phyloP scores from a whole-genome alignment of 306 rosid species.

The Urtica urens region DNA sequence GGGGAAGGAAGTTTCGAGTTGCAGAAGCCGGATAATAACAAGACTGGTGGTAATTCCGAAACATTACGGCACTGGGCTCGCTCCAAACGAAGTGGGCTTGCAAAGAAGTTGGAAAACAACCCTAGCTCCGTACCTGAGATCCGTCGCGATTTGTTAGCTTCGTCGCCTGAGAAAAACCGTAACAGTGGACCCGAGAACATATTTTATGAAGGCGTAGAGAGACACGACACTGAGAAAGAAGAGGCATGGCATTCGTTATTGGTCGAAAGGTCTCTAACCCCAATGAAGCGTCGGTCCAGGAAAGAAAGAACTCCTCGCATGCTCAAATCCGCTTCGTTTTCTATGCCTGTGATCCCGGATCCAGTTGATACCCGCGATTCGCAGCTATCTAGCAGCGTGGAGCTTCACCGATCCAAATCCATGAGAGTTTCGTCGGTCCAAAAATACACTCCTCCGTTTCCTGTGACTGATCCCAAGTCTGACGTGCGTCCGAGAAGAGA shows the following conservation, averaged over 20 bases:
- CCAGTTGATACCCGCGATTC: conserved; percentile 9
- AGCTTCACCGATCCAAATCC: conserved; percentile 12
- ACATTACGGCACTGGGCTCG: conserved; percentile 34
- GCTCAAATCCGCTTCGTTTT: conserved; percentile 4
- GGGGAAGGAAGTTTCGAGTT: conserved; percentile 16
- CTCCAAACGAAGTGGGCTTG: conserved; percentile 39
- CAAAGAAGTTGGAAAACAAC: conserved; percentile 27
- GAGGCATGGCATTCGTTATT: conserved; percentile 8
- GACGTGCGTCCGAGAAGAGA: too few species aligned
- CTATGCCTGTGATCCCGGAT: conserved; percentile 1
- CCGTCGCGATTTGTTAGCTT: conserved; percentile 14
- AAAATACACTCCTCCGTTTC: too few species aligned
- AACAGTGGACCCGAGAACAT: conserved; percentile 13
- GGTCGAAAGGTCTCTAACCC: conserved; percentile 14
- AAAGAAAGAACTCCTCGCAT: conserved; percentile 13
- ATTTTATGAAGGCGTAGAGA: conserved; percentile 19
- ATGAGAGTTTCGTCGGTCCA: conserved; percentile 16
- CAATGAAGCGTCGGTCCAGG: conserved; percentile 16
- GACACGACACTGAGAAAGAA: conserved; percentile 15
- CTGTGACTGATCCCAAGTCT: too few species aligned
- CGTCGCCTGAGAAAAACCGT: conserved; percentile 29
- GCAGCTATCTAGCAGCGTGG: conserved; percentile 16
- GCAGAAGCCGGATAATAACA: conserved; percentile 26
- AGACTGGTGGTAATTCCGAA: conserved; percentile 28
- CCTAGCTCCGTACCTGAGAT: conserved; percentile 15